Percentiles rank a stretch among this genome's conserved stretches.
Evolutionary conservation across 768 basidiomycete species (phyloP).

Genomic region (Lentinula raphanica): DNA sequence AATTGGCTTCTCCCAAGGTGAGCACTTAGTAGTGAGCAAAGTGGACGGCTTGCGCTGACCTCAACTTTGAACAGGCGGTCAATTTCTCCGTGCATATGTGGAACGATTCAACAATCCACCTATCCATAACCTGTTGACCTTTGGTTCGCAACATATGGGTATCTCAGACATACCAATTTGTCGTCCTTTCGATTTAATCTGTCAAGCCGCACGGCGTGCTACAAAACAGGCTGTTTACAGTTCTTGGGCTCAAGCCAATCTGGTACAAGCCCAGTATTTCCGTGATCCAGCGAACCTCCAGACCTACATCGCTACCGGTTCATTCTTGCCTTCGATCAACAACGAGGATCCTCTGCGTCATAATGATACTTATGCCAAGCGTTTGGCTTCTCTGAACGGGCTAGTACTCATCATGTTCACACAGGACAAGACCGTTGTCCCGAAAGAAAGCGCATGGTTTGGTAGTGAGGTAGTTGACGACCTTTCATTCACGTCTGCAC

Average conservation of each 20-base stretch:
- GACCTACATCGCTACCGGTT: constrained; percentile 53
- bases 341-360: constrained; percentile 57
- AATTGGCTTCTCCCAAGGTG: constrained; percentile 84
- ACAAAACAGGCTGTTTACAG: constrained; percentile 63
- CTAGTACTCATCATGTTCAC: constrained; percentile 73
- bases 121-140: constrained; percentile 77
- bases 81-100: constrained; percentile 82
- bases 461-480: constrained; percentile 56
- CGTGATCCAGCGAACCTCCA: constrained; percentile 63
- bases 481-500: constrained; percentile 12
- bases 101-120: constrained; percentile 72
- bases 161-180: constrained; percentile 72
- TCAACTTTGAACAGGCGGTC: constrained; percentile 47
- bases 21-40: background rate
- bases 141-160: constrained; percentile 87
- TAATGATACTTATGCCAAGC: constrained; percentile 56
- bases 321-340: constrained; percentile 73
- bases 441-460: constrained; percentile 86
- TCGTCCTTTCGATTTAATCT: constrained; percentile 58
- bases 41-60: background rate
- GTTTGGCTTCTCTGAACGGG: constrained; percentile 56
- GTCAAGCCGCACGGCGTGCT: constrained; percentile 60
- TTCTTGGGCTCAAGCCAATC: constrained; percentile 69
- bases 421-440: constrained; percentile 71
- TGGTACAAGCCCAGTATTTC: constrained; percentile 86